phyloP scores from a whole-genome alignment of 805 yeast species.

The Metschnikowia baotianmanensis region DNA sequence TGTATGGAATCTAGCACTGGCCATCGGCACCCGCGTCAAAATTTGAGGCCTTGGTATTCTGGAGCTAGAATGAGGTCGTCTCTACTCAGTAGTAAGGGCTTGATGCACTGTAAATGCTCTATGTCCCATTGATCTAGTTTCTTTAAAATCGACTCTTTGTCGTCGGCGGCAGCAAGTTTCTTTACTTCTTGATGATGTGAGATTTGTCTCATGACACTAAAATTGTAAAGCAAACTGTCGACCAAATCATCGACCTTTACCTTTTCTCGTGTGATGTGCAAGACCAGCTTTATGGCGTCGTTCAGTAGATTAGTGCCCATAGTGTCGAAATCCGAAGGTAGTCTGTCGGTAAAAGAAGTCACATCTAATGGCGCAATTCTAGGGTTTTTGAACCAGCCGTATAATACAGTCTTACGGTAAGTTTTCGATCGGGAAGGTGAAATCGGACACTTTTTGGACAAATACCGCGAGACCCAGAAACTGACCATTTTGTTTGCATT shows the following conservation, averaged over 20 bases:
- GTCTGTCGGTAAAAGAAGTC: not conserved
- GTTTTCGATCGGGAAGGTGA: slow-evolving; percentile 14
- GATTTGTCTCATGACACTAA: slow-evolving; percentile 13
- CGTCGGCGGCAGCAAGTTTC: not conserved
- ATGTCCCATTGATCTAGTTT: slow-evolving; percentile 13
- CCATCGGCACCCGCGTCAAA: not conserved
- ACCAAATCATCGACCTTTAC: slow-evolving; percentile 63
- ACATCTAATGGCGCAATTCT: slow-evolving; percentile 13
- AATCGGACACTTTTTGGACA: slow-evolving; percentile 17
- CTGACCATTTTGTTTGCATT: slow-evolving; percentile 35
- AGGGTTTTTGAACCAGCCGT: slow-evolving; percentile 16
- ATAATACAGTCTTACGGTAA: slow-evolving; percentile 11
- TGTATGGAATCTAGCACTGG: not conserved
- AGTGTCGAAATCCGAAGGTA: slow-evolving; percentile 7
- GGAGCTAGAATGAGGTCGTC: slow-evolving; percentile 3
- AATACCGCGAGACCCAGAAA: slow-evolving; percentile 38
- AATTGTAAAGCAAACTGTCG: slow-evolving; percentile 62
- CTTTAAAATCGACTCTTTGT: slow-evolving; percentile 2
- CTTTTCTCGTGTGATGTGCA: slow-evolving; percentile 5
- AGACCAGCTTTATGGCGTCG: slow-evolving; percentile 7
- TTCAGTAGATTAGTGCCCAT: slow-evolving; percentile 9
- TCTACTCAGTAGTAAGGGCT: slow-evolving; percentile 3
- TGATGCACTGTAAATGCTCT: slow-evolving; percentile 13
- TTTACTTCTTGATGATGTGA: slow-evolving; percentile 12
- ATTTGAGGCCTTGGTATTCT: not conserved